Evolutionary conservation across 768 basidiomycete species (phyloP).

Genomic region (Paxillus ammoniavirescens): DNA sequence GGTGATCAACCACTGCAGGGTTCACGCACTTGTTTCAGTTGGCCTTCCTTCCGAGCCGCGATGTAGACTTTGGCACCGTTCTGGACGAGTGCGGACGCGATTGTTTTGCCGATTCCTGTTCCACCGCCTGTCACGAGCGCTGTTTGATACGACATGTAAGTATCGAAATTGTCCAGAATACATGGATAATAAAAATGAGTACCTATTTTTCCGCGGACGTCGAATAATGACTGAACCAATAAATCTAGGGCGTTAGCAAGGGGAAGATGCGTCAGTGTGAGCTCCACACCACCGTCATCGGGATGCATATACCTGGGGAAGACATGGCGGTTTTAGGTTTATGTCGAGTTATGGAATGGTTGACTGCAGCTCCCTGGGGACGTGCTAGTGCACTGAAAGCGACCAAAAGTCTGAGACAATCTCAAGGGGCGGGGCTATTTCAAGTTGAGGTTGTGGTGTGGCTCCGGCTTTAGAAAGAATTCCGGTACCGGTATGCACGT

Average conservation of each 20-base stretch:
- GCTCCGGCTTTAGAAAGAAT: no score
- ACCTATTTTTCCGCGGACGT: slow-evolving; percentile 72
- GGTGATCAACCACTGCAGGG: background rate
- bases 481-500: no score
- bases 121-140: slow-evolving; percentile 83
- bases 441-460: no score
- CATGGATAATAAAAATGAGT: slow-evolving; percentile 10
- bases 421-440: no score
- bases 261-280: background rate
- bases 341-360: background rate
- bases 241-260: slow-evolving; percentile 39
- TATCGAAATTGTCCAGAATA: background rate
- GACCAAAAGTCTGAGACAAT: no score
- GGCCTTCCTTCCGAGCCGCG: slow-evolving; percentile 77
- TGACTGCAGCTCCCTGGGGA: no score
- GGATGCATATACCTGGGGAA: slow-evolving; percentile 4
- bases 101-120: slow-evolving; percentile 82
- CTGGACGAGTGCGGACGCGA: slow-evolving; percentile 76
- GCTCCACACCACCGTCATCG: background rate
- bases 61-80: slow-evolving; percentile 92
- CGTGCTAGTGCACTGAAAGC: no score
- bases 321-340: slow-evolving; percentile 9
- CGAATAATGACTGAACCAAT: slow-evolving; percentile 53
- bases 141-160: slow-evolving; percentile 20
- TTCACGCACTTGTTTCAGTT: slow-evolving; percentile 64